Base-by-base conservation (phyloP, 1,284 basidiomycete species). In the Puccinia polysora region DNA sequence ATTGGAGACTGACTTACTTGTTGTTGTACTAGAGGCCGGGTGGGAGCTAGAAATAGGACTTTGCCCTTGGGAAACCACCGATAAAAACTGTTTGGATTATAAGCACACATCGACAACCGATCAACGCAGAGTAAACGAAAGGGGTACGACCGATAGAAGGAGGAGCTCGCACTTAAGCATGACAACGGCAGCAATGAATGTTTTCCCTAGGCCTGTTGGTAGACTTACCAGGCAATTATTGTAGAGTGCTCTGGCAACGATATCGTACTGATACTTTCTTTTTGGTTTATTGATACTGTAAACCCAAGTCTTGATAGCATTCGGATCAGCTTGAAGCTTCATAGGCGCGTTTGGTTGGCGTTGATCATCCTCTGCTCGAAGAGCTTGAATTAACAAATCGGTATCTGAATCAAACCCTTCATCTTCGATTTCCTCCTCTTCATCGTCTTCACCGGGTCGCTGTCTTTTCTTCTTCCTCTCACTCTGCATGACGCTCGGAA, bases 141-240 rank as follows among this genome's bases (percentile, higher is more conserved):
- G 40, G 55, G 32, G n/a, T 8, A 23, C n/a, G n/a, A n/a, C n/a
- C 64, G 74, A 25, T 15, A 32, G 28, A 32, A 28, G n/a, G 15
- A 65, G 2, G 43, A 20, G 30, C 20, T 23, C 65, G 50, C 65
- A 78, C 75, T 80, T 80, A 70, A 80, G 78, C 90, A 99, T 97
- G 23, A 98, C 86, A 0, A 93, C 91, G 0, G 95, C 94, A 0
- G 96, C 96, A 74, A 99, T 90, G 78, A 99, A 98, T 0, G 96
- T 98, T 82, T 99, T 99, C 23, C 96, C 96, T 5, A 98, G 83
- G 73, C 96, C 96, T 0, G 96, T 99, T 0, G 96, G 96, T 12
- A 98, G 82, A 0, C 93, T 90, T 25, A 97, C 94, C 3, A 99
- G 85, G 2, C 91, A 91, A 78, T 99, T 98, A 62, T 97, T 89